These are phyloP conservation scores for Cyclotella atomus DNA, from an alignment of 108 stramenopile genomes.

Conservation along the genomic window DNA sequence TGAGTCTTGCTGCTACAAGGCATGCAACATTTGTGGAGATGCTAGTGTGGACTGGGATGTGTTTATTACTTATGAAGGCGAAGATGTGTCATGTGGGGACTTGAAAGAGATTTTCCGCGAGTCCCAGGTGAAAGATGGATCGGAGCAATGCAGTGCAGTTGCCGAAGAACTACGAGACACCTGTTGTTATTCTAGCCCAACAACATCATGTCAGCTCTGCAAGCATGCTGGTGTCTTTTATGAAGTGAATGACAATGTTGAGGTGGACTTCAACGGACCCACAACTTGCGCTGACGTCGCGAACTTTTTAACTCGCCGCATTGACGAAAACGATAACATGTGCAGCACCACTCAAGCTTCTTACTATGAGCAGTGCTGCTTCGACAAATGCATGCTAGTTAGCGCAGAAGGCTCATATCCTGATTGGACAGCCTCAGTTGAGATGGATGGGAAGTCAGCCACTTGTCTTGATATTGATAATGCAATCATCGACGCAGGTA, in stretches of 20 bases:
- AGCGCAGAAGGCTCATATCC: conserved; percentile 35
- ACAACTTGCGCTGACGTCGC: conserved; percentile 48
- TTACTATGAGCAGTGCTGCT: conserved; percentile 47
- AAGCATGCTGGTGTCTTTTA: conserved; percentile 39
- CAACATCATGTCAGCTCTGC: conserved; percentile 51
- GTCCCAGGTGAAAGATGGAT: conserved; percentile 30
- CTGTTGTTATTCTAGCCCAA: conserved; percentile 48
- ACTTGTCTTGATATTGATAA: conserved; percentile 47
- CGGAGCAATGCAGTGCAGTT: conserved; percentile 30
- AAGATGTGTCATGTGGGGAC: conserved; percentile 48
- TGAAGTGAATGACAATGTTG: conserved; percentile 40
- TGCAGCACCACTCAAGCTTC: conserved; percentile 40
- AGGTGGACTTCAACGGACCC: conserved; percentile 54
- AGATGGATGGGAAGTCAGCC: conserved; percentile 46
- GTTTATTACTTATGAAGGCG: conserved; percentile 37
- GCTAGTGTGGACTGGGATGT: conserved; percentile 49
- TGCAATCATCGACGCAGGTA: conserved; percentile 44
- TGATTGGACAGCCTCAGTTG: conserved; percentile 50
- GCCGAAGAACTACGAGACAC: conserved; percentile 22
- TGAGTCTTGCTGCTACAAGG: conserved; percentile 47
- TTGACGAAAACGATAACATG: conserved; percentile 43
- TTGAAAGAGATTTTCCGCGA: conserved; percentile 49
- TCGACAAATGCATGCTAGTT: conserved; percentile 41
- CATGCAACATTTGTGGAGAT: conserved; percentile 52
- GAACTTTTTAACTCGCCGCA: conserved; percentile 41